Evolutionary conservation across 495 filamentous ascomycete species (phyloP).

Genomic region (Tuber calosporum): DNA sequence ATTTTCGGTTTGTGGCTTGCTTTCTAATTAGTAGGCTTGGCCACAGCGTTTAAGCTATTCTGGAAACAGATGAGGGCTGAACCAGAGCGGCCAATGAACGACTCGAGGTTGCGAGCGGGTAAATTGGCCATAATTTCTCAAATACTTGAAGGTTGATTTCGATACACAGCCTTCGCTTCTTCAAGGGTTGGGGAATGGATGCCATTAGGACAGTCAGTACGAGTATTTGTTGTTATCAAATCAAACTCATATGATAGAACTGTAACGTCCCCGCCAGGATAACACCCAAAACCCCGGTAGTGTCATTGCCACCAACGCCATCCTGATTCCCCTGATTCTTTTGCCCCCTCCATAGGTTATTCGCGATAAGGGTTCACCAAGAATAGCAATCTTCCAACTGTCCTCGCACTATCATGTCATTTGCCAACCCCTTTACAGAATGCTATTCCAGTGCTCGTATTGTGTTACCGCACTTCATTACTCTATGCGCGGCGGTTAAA

Average conservation of each 20-base stretch:
- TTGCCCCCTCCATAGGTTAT: not conserved
- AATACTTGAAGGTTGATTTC: not conserved
- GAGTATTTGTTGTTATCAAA: not conserved
- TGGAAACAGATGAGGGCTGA: not conserved
- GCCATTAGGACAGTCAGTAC: not conserved
- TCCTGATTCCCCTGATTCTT: not conserved
- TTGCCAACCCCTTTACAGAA: not conserved
- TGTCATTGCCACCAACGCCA: not conserved
- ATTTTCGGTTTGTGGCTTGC: not conserved
- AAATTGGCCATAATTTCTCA: not conserved
- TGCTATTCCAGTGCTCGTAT: too few species aligned
- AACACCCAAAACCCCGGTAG: not conserved
- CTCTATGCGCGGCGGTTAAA: not conserved
- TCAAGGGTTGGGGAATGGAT: not conserved
- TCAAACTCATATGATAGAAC: not conserved
- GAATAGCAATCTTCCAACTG: not conserved
- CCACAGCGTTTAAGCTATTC: not conserved
- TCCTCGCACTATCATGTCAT: not conserved
- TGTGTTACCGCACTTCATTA: not conserved
- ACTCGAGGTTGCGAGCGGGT: not conserved
- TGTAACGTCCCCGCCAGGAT: rapidly evolving
- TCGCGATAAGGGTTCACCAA: not conserved
- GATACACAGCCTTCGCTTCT: not conserved
- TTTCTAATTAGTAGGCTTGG: not conserved
- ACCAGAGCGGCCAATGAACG: not conserved